phyloP scores from a whole-genome alignment of 306 rosid genomes.

The Sphenostylis stenocarpa region DNA sequence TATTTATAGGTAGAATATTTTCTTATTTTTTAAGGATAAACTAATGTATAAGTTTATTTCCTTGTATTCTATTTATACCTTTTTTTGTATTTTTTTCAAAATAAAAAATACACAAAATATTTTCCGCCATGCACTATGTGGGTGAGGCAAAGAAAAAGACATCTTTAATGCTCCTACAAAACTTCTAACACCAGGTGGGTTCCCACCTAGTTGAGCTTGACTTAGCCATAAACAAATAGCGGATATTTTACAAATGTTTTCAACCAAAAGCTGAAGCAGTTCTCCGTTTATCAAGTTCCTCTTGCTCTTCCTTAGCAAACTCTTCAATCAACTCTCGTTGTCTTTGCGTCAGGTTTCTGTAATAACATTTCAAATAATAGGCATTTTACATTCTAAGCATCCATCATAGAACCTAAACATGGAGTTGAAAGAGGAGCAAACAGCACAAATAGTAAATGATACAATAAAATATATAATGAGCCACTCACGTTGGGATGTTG shows the following conservation, averaged over 20 bases:
- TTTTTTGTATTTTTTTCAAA: no score
- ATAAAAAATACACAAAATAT: no score
- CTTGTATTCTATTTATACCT: no score
- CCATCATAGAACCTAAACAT: not conserved
- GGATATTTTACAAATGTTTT: conserved; percentile 18
- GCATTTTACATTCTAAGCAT: not conserved
- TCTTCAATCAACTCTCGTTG: conserved; percentile 84
- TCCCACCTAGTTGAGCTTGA: conserved; percentile 26
- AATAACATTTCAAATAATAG: conserved; percentile 15
- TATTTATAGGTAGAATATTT: no score
- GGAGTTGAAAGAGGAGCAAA: not conserved
- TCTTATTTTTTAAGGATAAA: no score
- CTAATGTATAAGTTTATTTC: no score
- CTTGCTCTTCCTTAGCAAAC: conserved; percentile 78
- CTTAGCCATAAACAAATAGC: not conserved
- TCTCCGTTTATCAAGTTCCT: conserved; percentile 45
- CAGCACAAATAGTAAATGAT: not conserved
- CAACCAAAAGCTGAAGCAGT: conserved; percentile 64
- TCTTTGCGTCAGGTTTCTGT: conserved; percentile 74
- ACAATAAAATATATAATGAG: not conserved
- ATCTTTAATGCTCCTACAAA: conserved; percentile 56
- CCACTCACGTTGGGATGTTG: conserved; percentile 81
- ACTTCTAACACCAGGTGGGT: conserved; percentile 40
- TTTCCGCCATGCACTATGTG: no score
- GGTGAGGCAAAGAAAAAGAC: no score